Evolutionary conservation across 2,329 filamentous ascomycete genomes (phyloP), one percentile per base, ranked within the genome.

Genomic region (Lachnellula occidentalis): DNA sequence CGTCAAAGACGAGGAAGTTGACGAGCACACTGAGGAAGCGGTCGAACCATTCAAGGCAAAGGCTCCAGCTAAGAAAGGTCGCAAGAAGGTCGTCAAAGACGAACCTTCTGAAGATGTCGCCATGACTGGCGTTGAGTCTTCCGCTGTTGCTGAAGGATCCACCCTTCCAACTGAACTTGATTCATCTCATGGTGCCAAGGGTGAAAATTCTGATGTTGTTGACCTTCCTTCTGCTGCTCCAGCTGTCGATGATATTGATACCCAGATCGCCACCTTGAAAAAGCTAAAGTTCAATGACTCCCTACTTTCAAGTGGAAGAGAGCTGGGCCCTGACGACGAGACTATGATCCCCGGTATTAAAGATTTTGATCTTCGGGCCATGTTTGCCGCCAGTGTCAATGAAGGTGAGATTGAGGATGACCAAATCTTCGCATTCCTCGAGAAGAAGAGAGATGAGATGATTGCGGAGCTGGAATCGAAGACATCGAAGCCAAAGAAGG

Each of bases 1-100:
- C 12, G 31, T 46, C 34, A 51, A 57, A 31, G 66, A 67, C 17
- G 65, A 59, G 9, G 53, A 59, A 17, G 63, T 63, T 21, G 62
- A 67, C 27, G 60, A 63, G 34, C 63, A 59, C 14, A 65, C 64
- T 17, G 59, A 58, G 9, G 61, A 62, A 46, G 64, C 64, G 50
- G 60, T 58, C 11, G 57, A 61, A 39, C 53, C 47, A n/a, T 9
- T 15, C n/a, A 51, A 53, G 11, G 42, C 56, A 6, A 52, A 41
- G 34, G 36, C 47, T 17, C n/a, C 46, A 34, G 34, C 53, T 3
- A 60, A 58, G 36, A 58, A 55, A 17, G 61, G 64, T 50, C 60
- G 61, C 52, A 62, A 62, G 56, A 58, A 53, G 41, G 51, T 51
- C 19, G 53, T 57, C 37, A 60, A 63, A 34, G 52, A 58, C 3